phyloP scores from a whole-genome alignment of 163 green algal species.

The Trebouxia gelatinosa region DNA sequence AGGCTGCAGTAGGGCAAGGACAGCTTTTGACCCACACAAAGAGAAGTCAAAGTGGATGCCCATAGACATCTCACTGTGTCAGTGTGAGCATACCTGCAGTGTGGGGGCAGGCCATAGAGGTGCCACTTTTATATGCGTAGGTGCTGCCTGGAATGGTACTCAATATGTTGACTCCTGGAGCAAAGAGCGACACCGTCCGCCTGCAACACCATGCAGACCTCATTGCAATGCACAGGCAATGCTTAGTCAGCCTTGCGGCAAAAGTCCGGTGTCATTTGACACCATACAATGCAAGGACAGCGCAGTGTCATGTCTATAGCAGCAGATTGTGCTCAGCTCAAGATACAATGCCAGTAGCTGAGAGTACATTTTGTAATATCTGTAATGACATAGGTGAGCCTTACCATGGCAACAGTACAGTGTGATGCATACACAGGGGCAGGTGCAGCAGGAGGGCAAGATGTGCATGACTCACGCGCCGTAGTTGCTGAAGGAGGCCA shows the following conservation, averaged over 20 bases:
- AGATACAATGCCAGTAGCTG: no score
- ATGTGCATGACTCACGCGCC: conserved; percentile 33
- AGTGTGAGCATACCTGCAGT: conserved; percentile 44
- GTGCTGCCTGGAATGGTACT: conserved; percentile 39
- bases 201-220: no score
- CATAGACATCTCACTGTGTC: conserved; percentile 9
- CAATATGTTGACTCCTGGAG: conserved; percentile 56
- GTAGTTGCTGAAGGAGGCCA: conserved; percentile 50
- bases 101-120: conserved; percentile 57
- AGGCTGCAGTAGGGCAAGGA: neutral
- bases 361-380: no score
- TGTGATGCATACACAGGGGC: conserved; percentile 5
- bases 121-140: conserved; percentile 54
- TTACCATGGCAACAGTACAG: no score
- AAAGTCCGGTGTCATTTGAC: no score
- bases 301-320: no score
- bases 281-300: no score
- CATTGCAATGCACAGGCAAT: no score
- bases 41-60: neutral
- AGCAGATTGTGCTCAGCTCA: no score
- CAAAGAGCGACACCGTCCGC: conserved; percentile 48
- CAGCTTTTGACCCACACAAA: neutral
- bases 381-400: no score
- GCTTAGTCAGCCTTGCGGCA: no score
- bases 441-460: conserved; percentile 13